Conservation (phyloP, 768 basidiomycete genomes). For the Hebeloma cylindrosporum region DNA sequence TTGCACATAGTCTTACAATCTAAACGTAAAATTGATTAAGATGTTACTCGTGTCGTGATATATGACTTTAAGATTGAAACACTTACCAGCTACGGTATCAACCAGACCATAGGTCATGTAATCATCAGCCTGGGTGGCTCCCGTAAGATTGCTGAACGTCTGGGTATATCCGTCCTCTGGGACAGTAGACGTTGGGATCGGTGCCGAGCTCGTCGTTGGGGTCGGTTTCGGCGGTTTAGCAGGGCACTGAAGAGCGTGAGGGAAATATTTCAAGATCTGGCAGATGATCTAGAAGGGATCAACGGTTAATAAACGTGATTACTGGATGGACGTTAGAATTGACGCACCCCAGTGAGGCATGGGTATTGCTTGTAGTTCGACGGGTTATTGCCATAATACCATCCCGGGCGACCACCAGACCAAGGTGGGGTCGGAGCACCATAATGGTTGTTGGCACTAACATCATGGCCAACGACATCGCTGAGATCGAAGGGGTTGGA, state of each 20-base stretch:
- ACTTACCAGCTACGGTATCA: constrained; percentile 40
- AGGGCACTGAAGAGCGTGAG: constrained; percentile 39
- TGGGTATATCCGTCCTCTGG: constrained; percentile 34
- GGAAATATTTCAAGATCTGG: constrained; percentile 35
- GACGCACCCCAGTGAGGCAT: constrained; percentile 34
- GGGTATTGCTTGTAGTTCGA: constrained; percentile 26
- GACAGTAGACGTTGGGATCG: constrained; percentile 11
- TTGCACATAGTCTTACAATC: constrained; percentile 49
- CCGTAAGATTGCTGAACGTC: constrained; percentile 41
- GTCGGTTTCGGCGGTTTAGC: constrained; percentile 19
- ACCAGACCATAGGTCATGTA: constrained; percentile 47
- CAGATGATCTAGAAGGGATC: constrained; percentile 35
- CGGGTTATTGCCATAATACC: constrained; percentile 41
- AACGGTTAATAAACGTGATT: background rate
- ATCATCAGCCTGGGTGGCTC: constrained; percentile 41
- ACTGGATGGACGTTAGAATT: constrained; percentile 14
- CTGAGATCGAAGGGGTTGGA: constrained; percentile 7
- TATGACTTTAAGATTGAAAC: too few species aligned
- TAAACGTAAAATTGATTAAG: constrained; percentile 12
- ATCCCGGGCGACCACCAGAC: constrained; percentile 37
- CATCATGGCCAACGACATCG: constrained; percentile 25
- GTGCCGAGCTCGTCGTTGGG: constrained; percentile 10
- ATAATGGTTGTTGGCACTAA: constrained; percentile 34
- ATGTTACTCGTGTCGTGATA: background rate
- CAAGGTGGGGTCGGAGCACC: constrained; percentile 41